A percentile compares a stretch with the other conserved stretches of the same genome.
These are phyloP conservation scores for Diplotaxis tenuifolia DNA, from an alignment of 345 rosid species.

Conservation along the genomic window DNA sequence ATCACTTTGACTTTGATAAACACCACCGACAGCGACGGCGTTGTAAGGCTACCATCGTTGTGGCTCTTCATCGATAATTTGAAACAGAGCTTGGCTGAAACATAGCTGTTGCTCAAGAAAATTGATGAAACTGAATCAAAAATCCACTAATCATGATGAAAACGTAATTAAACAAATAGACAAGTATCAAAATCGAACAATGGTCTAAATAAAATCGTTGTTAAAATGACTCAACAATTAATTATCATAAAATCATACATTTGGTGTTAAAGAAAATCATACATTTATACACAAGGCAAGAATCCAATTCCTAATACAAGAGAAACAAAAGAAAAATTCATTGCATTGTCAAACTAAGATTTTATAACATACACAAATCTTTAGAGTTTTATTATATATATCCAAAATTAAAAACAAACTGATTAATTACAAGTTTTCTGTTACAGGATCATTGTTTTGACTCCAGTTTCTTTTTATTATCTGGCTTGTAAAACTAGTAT, in stretches of 20 bases:
- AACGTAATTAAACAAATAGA: too few species aligned
- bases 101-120: not conserved
- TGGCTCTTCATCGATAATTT: not conserved
- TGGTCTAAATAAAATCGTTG: too few species aligned
- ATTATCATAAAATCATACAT: not conserved
- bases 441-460: not conserved
- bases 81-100: not conserved
- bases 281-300: not conserved
- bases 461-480: too few species aligned
- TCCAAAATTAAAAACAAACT: not conserved
- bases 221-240: not conserved
- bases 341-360: not conserved
- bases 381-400: constrained; percentile 1
- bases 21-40: not conserved
- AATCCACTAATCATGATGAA: too few species aligned
- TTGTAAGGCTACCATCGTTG: not conserved
- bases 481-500: not conserved
- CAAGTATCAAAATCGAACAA: too few species aligned
- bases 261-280: constrained; percentile 11
- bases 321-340: not conserved
- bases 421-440: not conserved
- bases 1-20: not conserved
- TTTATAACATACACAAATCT: not conserved
- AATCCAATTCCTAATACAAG: not conserved
- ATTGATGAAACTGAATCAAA: too few species aligned